Evolutionary conservation across 1,284 basidiomycete species (phyloP), one percentile per base, ranked within the genome.

Genomic region (Lentinula novae-zelandiae): DNA sequence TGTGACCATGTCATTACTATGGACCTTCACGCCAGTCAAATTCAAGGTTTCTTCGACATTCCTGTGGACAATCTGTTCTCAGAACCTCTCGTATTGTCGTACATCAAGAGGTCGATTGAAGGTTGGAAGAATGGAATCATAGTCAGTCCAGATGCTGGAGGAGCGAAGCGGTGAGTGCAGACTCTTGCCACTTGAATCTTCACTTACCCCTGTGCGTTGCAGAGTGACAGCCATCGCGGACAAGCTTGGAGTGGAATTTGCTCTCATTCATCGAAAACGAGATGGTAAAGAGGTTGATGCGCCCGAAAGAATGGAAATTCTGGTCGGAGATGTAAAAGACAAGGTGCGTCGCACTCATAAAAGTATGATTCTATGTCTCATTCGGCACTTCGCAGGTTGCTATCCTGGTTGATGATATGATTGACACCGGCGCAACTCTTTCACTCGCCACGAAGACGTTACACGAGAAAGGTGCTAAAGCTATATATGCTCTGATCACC

Each of bases 1-100:
- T 96, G 94, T 67, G 96, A 99, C 79, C 96, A 99, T 73, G 93
- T 99, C 70, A 99, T 99, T 71, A 99, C 96, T 20, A 96, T 99
- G 89, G 96, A 99, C 73, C 81, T 99, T 46, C 96, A 99, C 73
- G 97, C 96, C 10, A 95, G 92, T 67, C 96, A 99, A 79, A 98
- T 99, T 66, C 96, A 99, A 74, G 96, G 96, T 10, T 99, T 99
- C 81, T 99, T 99, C 72, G 95, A 99, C 75, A 96, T 99, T 67
- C 97, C 96, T 15, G 96, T 98, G 60, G 96, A 99, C 80, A 99
- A 99, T 75, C 79, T 97, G 59, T 97, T 89, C 75, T 92, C 91
- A 39, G 93, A 96, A 71, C 90, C 93, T 6, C 78, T 90, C 66
- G 93, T 95, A 90, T 81, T 94, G 66, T 80, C 85, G 8, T 95